Conservation (phyloP, 2,329 filamentous ascomycete genomes). For the Colletotrichum sp. region DNA sequence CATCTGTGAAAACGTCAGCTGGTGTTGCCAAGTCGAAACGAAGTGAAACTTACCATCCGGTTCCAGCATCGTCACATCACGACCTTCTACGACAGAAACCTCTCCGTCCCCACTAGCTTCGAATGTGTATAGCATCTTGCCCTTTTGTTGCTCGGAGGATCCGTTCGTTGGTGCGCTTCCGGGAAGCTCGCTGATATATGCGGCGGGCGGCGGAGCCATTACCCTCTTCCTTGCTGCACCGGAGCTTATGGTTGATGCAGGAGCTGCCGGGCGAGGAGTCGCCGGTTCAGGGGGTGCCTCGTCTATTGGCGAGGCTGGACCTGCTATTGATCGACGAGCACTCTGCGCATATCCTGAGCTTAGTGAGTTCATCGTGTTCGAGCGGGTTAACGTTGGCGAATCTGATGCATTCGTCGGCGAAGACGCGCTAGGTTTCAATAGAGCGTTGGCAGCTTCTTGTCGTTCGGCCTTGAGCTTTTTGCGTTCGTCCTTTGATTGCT, state of each 20-base stretch:
- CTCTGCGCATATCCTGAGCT: conserved; percentile 87
- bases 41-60: conserved; percentile 75
- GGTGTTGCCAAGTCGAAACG: background rate
- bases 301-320: conserved; percentile 55
- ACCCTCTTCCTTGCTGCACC: conserved; percentile 64
- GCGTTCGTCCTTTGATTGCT: conserved; percentile 91
- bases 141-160: conserved; percentile 64
- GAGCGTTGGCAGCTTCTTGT: conserved; percentile 76
- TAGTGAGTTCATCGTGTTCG: conserved; percentile 88
- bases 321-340: conserved; percentile 76
- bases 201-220: conserved; percentile 83
- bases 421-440: conserved; percentile 48
- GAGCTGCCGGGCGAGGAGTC: conserved; percentile 26
- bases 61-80: conserved; percentile 79
- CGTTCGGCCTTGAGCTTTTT: conserved; percentile 91
- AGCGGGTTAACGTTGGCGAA: conserved; percentile 72
- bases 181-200: conserved; percentile 76
- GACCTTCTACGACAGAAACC: conserved; percentile 78
- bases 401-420: conserved; percentile 56
- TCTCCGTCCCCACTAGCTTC: conserved; percentile 83
- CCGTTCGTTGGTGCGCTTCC: conserved; percentile 53
- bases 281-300: conserved; percentile 46
- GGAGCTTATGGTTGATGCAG: conserved; percentile 26
- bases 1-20: conserved; percentile 61
- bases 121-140: conserved; percentile 90